These are phyloP conservation scores for Trypanosoma rangeli DNA, from an alignment of 208 protist species.

Conservation along the genomic window DNA sequence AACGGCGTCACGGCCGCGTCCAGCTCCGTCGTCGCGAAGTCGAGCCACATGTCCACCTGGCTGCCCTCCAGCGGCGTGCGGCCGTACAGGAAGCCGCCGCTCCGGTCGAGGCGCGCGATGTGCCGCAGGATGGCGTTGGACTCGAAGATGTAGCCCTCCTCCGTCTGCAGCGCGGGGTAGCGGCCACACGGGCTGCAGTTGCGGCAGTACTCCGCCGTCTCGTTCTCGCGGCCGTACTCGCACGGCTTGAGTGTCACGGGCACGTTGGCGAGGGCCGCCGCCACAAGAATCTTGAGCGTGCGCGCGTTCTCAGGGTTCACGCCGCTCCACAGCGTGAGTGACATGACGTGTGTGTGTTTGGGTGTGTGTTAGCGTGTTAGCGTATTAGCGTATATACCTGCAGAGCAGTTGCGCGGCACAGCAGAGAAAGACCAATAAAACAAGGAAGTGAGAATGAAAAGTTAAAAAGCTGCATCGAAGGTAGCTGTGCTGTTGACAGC, in stretches of 20 bases:
- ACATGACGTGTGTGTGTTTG: constrained; percentile 31
- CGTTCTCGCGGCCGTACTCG: constrained; percentile 63
- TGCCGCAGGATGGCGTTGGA: constrained; percentile 82
- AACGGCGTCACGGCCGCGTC: constrained; percentile 24
- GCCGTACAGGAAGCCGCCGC: constrained; percentile 61
- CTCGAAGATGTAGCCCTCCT: constrained; percentile 86
- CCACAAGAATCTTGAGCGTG: constrained; percentile 58
- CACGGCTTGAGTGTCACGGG: constrained; percentile 41
- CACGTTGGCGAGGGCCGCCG: constrained; percentile 66
- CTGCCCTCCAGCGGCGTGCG: constrained; percentile 61
- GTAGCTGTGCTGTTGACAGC: no score
- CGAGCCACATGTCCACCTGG: constrained; percentile 89
- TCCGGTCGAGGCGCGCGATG: constrained; percentile 57
- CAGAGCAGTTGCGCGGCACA: not conserved
- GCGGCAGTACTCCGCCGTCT: constrained; percentile 49
- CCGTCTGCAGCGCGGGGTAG: constrained; percentile 71
- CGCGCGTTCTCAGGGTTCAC: constrained; percentile 39
- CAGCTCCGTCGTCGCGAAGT: constrained; percentile 77
- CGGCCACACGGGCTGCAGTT: constrained; percentile 74
- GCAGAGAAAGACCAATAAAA: not conserved
- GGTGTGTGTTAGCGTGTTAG: not conserved
- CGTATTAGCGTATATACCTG: not conserved
- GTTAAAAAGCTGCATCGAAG: no score
- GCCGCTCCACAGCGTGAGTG: constrained; percentile 33
- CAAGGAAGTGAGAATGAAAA: not conserved